Evolutionary conservation across 495 filamentous ascomycete species (phyloP), one percentile per base, ranked within the genome.

Genomic region (Penicillium angulare): DNA sequence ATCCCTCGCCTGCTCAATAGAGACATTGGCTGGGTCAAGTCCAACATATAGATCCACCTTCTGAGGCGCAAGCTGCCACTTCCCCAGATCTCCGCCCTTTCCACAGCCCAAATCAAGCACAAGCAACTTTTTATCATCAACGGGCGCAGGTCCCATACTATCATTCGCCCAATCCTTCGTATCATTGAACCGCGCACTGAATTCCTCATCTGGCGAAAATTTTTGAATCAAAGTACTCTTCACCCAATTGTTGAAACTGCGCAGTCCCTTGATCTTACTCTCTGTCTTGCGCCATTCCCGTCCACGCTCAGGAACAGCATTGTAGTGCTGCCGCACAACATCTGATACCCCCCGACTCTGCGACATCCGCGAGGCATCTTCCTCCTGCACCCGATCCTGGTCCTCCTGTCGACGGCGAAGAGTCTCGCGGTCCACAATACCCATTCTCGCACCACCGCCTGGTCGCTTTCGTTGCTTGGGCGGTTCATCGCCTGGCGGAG

Each of bases 231-330:
- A 79, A 12, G 86, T 90, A 66, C 89, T 95, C 77, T 98, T 98
- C 66, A 97, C 80, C 93, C 93, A 98, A 65, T 98, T 98, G 71
- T 98, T 98, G 75, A 95, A 96, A 57, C 85, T 88, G 16, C 93
- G 84, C 43, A 98, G 74, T 0, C 93, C 93, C 69, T 93, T 96
- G 76, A 98, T 98, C 49, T 86, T 84, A 63, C 86, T 90, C 59
- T 92, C 89, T 2, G 89, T 96, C 65, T 88, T 90, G 21, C 93
- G 84, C 93, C 93, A 98, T 52, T 96, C 89, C 15, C 90, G 84
- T 10, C 93, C 93, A 7, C 95, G 83, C 55, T 78, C 62, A 0
- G 90, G 90, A 1, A 97, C 92, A n/a, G 88, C 83, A 59, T 98
- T 98, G 79, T 98, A 98, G 68, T 97, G 92, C 41, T 92, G 86